A percentile compares a stretch with the other conserved stretches of the same genome.
Conservation (phyloP, 2,329 filamentous ascomycete genomes). For the Paracoccidioides lutzii region DNA sequence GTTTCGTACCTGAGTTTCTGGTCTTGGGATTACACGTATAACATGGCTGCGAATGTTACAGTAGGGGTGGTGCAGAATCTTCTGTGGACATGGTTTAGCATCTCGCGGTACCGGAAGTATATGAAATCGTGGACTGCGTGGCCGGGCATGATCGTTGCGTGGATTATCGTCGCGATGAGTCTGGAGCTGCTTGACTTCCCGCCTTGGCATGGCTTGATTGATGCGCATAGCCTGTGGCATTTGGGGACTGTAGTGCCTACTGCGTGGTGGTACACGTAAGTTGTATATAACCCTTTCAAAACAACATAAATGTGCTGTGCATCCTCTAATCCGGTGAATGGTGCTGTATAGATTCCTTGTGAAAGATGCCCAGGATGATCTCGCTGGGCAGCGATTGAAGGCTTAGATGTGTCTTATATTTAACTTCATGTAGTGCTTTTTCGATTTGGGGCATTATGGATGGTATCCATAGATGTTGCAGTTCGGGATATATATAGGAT, state of each 20-base stretch:
- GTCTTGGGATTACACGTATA: slow-evolving; percentile 92
- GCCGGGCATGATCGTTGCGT: slow-evolving; percentile 83
- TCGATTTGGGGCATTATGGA: background rate
- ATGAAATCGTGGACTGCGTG: slow-evolving; percentile 69
- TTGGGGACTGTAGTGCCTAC: slow-evolving; percentile 80
- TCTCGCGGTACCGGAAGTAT: slow-evolving; percentile 57
- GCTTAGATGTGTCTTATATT: slow-evolving; percentile 33
- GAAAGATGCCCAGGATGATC: slow-evolving; percentile 71
- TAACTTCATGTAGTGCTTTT: background rate
- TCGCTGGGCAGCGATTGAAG: slow-evolving; percentile 61
- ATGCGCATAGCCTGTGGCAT: slow-evolving; percentile 96
- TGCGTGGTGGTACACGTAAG: slow-evolving; percentile 88
- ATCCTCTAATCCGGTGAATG: slow-evolving; percentile 15
- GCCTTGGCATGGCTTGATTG: slow-evolving; percentile 65
- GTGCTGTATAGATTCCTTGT: slow-evolving; percentile 59
- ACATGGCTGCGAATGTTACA: slow-evolving; percentile 88
- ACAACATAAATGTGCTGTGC: slow-evolving; percentile 8
- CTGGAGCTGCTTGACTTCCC: slow-evolving; percentile 91
- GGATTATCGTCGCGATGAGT: slow-evolving; percentile 88
- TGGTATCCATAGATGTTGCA: background rate
- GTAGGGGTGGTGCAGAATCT: slow-evolving; percentile 68
- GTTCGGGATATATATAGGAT: background rate
- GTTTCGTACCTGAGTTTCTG: slow-evolving; percentile 74
- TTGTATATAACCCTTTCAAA: slow-evolving; percentile 17
- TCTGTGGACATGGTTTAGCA: slow-evolving; percentile 77